phyloP scores from a whole-genome alignment of 164 flowering plant genomes.

The Saururus chinensis region DNA sequence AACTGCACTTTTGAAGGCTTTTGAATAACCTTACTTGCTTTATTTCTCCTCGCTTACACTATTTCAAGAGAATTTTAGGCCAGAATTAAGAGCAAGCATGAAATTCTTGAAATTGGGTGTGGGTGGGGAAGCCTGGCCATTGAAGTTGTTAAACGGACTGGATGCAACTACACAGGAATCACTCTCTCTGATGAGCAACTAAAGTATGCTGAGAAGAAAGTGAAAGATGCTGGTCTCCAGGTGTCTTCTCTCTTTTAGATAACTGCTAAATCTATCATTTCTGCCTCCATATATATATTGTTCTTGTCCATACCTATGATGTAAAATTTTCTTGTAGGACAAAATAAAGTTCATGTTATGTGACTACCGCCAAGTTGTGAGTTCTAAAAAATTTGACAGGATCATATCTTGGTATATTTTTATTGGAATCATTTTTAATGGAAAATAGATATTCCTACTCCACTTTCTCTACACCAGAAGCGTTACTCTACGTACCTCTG shows the following conservation, averaged over 20 bases:
- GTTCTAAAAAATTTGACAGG: constrained; percentile 46
- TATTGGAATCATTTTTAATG: too few species aligned
- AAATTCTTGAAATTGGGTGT: constrained; percentile 85
- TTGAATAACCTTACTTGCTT: neutral
- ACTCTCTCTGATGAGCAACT: constrained; percentile 80
- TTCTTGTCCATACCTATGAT: too few species aligned
- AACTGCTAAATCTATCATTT: neutral
- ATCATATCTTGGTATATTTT: constrained; percentile 65
- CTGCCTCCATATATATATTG: neutral
- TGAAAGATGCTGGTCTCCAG: constrained; percentile 78
- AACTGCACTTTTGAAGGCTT: neutral
- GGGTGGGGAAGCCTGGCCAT: constrained; percentile 96
- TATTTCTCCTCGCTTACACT: too few species aligned
- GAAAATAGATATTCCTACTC: too few species aligned
- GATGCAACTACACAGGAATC: constrained; percentile 92
- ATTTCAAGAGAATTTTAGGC: constrained; percentile 30
- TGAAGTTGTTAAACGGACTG: constrained; percentile 76
- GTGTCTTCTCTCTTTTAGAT: constrained; percentile 16
- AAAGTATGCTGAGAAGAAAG: constrained; percentile 60
- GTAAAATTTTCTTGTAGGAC: constrained; percentile 33
- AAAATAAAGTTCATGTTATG: constrained; percentile 57
- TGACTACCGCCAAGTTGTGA: constrained; percentile 74
- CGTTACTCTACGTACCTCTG: too few species aligned
- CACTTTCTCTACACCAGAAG: too few species aligned
- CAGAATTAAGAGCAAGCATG: constrained; percentile 47